These are phyloP conservation scores for Xylariaceae sp. DNA, from an alignment of 2,329 filamentous ascomycete genomes.

Conservation along the genomic window DNA sequence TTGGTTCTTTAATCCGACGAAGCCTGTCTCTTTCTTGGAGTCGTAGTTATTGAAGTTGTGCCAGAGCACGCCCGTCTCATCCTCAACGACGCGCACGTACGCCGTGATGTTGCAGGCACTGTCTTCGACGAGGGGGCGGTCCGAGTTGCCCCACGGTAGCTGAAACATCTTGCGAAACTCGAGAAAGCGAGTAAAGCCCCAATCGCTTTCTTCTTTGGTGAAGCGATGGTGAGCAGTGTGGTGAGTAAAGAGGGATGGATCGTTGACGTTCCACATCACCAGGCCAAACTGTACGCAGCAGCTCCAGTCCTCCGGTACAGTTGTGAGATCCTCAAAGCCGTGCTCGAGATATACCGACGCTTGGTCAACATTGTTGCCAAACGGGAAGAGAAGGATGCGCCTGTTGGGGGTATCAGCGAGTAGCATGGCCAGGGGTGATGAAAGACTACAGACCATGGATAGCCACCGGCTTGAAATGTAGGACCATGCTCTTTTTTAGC, in stretches of 20 bases:
- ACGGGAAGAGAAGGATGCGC: slow-evolving; percentile 93
- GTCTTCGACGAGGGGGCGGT: slow-evolving; percentile 69
- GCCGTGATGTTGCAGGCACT: slow-evolving; percentile 75
- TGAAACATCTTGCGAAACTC: slow-evolving; percentile 84
- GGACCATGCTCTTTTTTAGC: slow-evolving; percentile 82
- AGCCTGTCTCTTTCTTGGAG: slow-evolving; percentile 98
- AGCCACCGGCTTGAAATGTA: slow-evolving; percentile 76
- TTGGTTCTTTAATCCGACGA: slow-evolving; percentile 94
- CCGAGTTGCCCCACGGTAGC: slow-evolving; percentile 63
- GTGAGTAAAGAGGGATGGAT: slow-evolving; percentile 78
- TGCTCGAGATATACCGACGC: slow-evolving; percentile 96
- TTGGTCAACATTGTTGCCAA: slow-evolving; percentile 88
- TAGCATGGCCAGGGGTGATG: not conserved
- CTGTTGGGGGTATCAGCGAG: slow-evolving; percentile 39
- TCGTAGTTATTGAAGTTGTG: slow-evolving; percentile 93
- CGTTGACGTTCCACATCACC: slow-evolving; percentile 89
- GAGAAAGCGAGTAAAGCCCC: slow-evolving; percentile 96
- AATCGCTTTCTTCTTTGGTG: slow-evolving; percentile 92
- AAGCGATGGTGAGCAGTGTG: slow-evolving; percentile 90
- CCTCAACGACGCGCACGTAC: slow-evolving; percentile 75
- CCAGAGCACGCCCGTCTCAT: slow-evolving; percentile 85
- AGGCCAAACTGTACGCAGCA: slow-evolving; percentile 94
- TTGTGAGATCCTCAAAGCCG: slow-evolving; percentile 68
- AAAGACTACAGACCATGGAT: slow-evolving; percentile 66
- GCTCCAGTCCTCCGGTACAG: slow-evolving; percentile 87